These are phyloP conservation scores for Aspergillus indologenus DNA, from an alignment of 495 filamentous ascomycete species.

Conservation along the genomic window DNA sequence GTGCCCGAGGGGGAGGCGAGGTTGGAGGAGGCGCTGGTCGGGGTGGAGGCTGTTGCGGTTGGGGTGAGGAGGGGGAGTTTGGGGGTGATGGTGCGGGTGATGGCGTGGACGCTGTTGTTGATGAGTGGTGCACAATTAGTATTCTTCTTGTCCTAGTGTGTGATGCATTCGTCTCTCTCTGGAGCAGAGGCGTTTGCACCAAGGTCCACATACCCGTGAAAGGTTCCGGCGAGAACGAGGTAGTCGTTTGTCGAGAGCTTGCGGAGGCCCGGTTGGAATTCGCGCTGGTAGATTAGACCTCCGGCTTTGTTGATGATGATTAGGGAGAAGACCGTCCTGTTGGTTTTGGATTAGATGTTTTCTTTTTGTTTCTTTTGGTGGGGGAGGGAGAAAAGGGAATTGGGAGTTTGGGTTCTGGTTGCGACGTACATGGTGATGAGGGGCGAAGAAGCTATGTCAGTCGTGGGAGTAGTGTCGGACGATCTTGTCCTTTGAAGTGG, in stretches of 20 bases:
- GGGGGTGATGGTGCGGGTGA: constrained; percentile 76
- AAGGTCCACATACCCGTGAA: constrained; percentile 79
- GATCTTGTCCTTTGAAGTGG: background rate
- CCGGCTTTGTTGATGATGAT: constrained; percentile 99
- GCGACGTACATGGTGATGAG: constrained; percentile 3
- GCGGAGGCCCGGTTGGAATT: constrained; percentile 78
- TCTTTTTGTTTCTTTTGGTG: too few species aligned
- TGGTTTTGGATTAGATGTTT: constrained; percentile 6
- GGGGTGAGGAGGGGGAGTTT: constrained; percentile 34
- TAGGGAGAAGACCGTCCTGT: constrained; percentile 86
- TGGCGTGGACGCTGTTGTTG: constrained; percentile 74
- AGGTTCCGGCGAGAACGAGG: constrained; percentile 95
- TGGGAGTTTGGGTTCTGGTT: constrained; percentile 7
- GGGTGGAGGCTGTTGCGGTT: constrained; percentile 25
- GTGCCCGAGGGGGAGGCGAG: constrained; percentile 28
- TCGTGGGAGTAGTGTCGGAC: background rate
- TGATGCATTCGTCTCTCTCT: too few species aligned
- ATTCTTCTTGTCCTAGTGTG: too few species aligned
- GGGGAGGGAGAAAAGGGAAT: too few species aligned
- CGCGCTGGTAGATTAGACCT: constrained; percentile 90
- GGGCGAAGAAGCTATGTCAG: background rate
- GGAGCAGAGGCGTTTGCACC: too few species aligned
- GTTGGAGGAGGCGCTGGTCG: constrained; percentile 11
- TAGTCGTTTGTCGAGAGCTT: constrained; percentile 92
- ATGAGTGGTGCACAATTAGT: too few species aligned